phyloP scores from a whole-genome alignment of 805 yeast species.

The Diddensiella transvaalensis region DNA sequence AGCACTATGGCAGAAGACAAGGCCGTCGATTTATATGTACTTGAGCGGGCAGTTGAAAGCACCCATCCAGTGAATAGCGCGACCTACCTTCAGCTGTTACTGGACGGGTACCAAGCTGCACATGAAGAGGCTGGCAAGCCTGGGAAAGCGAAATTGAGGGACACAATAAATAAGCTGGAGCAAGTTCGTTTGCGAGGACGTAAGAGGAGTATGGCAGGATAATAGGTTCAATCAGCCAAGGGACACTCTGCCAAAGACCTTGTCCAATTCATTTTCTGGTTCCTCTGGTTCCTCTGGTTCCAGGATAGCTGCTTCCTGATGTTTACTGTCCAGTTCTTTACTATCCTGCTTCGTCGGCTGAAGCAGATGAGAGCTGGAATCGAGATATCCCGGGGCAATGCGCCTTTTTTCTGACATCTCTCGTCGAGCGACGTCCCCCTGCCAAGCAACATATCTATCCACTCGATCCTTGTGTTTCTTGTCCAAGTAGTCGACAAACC shows the following conservation, averaged over 20 bases:
- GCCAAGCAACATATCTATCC: slow-evolving; percentile 35
- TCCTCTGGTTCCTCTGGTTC: neutral
- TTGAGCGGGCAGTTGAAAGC: slow-evolving; percentile 86
- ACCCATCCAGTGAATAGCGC: slow-evolving; percentile 80
- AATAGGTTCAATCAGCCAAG: slow-evolving; percentile 6
- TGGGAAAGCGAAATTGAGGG: slow-evolving; percentile 37
- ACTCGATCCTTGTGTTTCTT: slow-evolving; percentile 28
- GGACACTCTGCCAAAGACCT: slow-evolving; percentile 26
- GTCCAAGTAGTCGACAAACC: slow-evolving; percentile 29
- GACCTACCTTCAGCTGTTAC: slow-evolving; percentile 61
- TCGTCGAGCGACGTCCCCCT: slow-evolving; percentile 20
- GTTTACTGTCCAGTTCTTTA: neutral
- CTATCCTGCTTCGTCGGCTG: neutral
- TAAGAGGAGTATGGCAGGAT: slow-evolving; percentile 92
- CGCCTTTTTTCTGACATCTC: slow-evolving; percentile 28
- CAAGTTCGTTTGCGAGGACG: slow-evolving; percentile 91
- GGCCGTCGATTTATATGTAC: slow-evolving; percentile 94
- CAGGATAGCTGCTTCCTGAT: neutral
- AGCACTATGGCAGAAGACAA: slow-evolving; percentile 80
- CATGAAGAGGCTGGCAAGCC: slow-evolving; percentile 17
- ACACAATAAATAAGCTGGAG: slow-evolving; percentile 61
- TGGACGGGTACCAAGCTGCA: slow-evolving; percentile 56
- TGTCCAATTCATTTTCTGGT: slow-evolving; percentile 24
- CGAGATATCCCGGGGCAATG: slow-evolving; percentile 45
- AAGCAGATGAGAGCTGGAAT: slow-evolving; percentile 27